phyloP scores from a whole-genome alignment of 176 grass and related monocot genomes.

The Olyra latifolia region DNA sequence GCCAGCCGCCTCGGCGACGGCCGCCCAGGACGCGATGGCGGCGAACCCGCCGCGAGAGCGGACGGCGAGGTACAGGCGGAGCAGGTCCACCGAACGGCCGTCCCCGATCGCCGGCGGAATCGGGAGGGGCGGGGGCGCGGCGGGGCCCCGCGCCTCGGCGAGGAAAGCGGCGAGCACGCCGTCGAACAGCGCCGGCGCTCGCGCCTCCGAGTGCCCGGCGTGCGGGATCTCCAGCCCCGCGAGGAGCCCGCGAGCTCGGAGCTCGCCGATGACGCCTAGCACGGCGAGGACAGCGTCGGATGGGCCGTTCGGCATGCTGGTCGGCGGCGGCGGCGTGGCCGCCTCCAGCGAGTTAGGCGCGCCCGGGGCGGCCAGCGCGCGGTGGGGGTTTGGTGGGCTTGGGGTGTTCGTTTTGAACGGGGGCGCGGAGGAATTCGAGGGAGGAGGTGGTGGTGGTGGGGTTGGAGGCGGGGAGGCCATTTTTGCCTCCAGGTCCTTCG shows the following conservation, averaged over 20 bases:
- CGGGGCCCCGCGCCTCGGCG: neutral
- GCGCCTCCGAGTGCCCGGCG: neutral
- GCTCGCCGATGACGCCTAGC: slow-evolving; percentile 30
- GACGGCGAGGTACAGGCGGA: slow-evolving; percentile 43
- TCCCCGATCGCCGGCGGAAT: slow-evolving; percentile 13
- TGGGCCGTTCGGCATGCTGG: neutral
- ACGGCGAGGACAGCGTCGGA: slow-evolving; percentile 10
- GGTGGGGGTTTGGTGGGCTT: neutral
- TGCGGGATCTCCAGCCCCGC: slow-evolving; percentile 13
- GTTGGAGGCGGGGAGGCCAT: slow-evolving; percentile 16
- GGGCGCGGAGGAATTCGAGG: slow-evolving; percentile 12
- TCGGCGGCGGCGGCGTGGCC: neutral
- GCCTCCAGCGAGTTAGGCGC: neutral
- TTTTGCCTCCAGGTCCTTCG: slow-evolving; percentile 34
- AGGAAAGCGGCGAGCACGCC: slow-evolving; percentile 33
- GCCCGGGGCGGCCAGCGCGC: neutral
- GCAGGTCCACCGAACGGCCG: slow-evolving; percentile 34
- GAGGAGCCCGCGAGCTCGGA: slow-evolving; percentile 32
- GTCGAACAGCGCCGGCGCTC: slow-evolving; percentile 16
- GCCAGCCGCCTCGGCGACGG: slow-evolving; percentile 34
- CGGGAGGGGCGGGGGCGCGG: neutral
- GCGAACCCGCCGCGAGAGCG: slow-evolving; percentile 36
- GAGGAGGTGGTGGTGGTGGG: slow-evolving; percentile 18
- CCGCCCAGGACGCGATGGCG: slow-evolving; percentile 32
- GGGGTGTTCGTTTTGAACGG: slow-evolving; percentile 33